Evolutionary conservation across 768 basidiomycete species (phyloP).

Genomic region (Rhodotorula kratochvilovae): DNA sequence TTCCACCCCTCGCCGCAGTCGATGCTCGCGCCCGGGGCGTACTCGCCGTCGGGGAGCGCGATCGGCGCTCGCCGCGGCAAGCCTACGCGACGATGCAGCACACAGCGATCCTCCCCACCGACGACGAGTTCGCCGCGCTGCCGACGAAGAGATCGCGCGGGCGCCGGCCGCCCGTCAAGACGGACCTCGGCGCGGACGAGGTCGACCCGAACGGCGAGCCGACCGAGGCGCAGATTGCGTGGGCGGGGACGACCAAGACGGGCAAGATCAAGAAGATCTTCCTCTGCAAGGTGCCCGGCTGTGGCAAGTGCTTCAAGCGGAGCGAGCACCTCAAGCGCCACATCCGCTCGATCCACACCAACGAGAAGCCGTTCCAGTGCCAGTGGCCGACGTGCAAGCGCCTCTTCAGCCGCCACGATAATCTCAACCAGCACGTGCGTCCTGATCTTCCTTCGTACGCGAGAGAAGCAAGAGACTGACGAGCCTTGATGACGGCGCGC

Average conservation of each 20-base stretch:
- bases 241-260: conserved; percentile 36
- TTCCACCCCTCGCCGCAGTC: conserved; percentile 33
- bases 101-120: conserved; percentile 8
- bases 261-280: conserved; percentile 38
- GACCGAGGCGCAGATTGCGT: conserved; percentile 28
- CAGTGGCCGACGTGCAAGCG: conserved; percentile 64
- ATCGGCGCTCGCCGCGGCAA: background rate
- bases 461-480: too few species aligned
- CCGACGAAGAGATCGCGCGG: conserved; percentile 39
- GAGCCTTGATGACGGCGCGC: background rate
- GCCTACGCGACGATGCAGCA: conserved; percentile 1
- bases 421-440: conserved; percentile 63
- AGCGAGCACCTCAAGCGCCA: conserved; percentile 88
- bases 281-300: conserved; percentile 59
- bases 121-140: conserved; percentile 19
- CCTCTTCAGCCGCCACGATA: conserved; percentile 72
- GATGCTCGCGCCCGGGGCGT: conserved; percentile 28
- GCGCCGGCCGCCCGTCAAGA: conserved; percentile 22
- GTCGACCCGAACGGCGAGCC: conserved; percentile 14
- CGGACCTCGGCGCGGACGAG: conserved; percentile 14
- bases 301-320: conserved; percentile 80
- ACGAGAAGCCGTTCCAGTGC: conserved; percentile 82
- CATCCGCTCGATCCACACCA: conserved; percentile 79
- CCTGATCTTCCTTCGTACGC: too few species aligned
- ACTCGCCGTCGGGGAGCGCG: background rate